Base-by-base conservation (phyloP, 169 alveolate genomes). In the Plasmodium sp. region DNA sequence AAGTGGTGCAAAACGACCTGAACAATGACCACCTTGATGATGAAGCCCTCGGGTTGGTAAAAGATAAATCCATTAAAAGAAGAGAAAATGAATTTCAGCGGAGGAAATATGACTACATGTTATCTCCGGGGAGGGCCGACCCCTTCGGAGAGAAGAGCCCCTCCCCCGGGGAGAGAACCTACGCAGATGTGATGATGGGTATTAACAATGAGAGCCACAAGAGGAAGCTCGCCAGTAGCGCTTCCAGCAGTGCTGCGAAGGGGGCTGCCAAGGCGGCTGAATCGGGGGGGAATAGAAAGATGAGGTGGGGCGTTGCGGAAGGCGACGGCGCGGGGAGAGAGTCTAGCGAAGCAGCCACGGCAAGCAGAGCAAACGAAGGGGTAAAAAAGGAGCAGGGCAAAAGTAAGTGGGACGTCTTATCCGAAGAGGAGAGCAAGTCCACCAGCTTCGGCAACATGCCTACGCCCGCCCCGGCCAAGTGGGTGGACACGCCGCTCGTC, bases 61-160 rank as follows among this genome's bases (percentile, higher is more conserved):
- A 96, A 74, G 94, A 93, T 27, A 96, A 95, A 77, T 86, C 96
- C 1, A 94, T 96, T 3, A 91, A 48, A 48, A 95, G 79, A 41
- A 67, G 97, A 2, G 97, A 96, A 71, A 96, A 96, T 84, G 94
- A 90, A 31, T 96, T 95, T 74, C 82, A 96, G 33, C 81, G 93
- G 74, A 96, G 94, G 80, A 93, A 96, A 18, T 81, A 95, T 51
- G 94, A 92, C 16, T 88, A 94, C 33, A 92, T 93, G 73, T 95
- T 97, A 16, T 97, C 98, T 2, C 98, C 98, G 0, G 98, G 95
- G 84, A 82, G 98, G 12, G 96, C 94, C 27, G 98, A 97, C 56
- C 98, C 98, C 16, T 97, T 97, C 74, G 93, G 97, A 6, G 94
- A 85, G n/a, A 81, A 73, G 58, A 74, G 97, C 1, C 94, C 97